phyloP scores from a whole-genome alignment of 257 asterid genomes.

The Nicotiana tabacum region DNA sequence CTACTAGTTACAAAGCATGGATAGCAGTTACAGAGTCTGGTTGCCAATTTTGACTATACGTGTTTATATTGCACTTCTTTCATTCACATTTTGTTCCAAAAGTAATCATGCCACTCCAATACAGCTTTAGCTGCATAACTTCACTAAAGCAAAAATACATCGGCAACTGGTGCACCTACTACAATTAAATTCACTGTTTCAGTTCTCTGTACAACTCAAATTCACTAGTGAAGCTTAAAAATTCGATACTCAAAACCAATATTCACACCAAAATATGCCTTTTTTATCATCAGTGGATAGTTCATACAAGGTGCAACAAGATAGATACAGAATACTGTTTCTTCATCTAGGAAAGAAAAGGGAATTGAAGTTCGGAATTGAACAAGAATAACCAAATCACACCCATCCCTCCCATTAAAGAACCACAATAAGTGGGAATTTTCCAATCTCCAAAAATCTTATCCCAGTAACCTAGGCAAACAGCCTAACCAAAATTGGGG shows the following conservation, averaged over 20 bases:
- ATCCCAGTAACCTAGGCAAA: neutral
- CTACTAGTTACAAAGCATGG: neutral
- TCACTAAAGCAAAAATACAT: neutral
- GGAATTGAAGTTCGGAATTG: neutral
- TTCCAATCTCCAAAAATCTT: neutral
- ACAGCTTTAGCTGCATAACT: neutral
- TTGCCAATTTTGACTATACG: neutral
- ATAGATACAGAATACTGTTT: neutral
- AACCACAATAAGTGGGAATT: neutral
- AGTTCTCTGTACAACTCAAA: neutral
- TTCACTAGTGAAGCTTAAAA: neutral
- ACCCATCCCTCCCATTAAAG: neutral
- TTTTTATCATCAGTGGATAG: neutral
- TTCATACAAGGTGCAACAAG: neutral
- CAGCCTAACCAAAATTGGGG: neutral
- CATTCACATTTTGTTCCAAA: neutral
- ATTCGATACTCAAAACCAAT: neutral
- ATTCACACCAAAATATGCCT: neutral
- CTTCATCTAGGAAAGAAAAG: neutral
- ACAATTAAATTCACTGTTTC: neutral
- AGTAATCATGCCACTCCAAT: neutral
- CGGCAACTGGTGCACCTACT: neutral
- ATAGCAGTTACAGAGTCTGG: neutral
- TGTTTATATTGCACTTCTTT: neutral
- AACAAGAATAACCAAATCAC: neutral